Base-by-base conservation (phyloP, 1,284 basidiomycete genomes). In the Ustilago cynodontis region DNA sequence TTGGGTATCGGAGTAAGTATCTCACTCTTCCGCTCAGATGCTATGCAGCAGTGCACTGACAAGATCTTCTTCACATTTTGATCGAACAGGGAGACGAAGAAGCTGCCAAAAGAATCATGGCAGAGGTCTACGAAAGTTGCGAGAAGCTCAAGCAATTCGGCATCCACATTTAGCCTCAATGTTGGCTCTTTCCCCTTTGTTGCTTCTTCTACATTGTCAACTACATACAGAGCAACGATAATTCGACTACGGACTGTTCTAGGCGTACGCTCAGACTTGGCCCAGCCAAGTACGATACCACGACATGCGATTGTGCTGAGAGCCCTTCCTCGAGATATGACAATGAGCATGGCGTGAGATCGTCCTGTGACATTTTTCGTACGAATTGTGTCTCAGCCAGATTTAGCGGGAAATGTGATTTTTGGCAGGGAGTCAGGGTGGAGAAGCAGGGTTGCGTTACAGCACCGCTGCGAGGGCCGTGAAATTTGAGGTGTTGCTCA, bases 91-190 rank as follows among this genome's bases (percentile, higher is more conserved):
- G 47, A n/a, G 76, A 85, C 26, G 69, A 67, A 24, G 77, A 78
- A 22, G 72, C 75, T 3, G 78, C 81, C 3, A 56, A 59, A n/a
- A 79, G 66, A 68, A 85, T 85, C 51, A 53, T 51, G 57, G 47
- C 51, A 2, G 83, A 85, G 55, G 75, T 75, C 13, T 82, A 82
- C 66, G 80, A 81, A 33, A 78, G 80, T 33, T 85, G 83, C 58
- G 82, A 85, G 57, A 78, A 80, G 58, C 73, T 85, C 50, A 67
- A 77, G 24, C 66, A 67, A n/a, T 81, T 82, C 47, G 79, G 79
- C 35, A 75, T 82, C 47, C 35, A 76, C 59, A 68, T 80, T 54
- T 74, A 61, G 28, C n/a, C 14, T 20, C 6, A 14, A 2, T 35
- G 10, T 55, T 5, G n/a, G 11, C 43, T 22, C 8, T 20, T 4